Evolutionary conservation across 106 monocot species (phyloP), one percentile per base, ranked within the genome.

Genomic region (Vanilla planifolia): DNA sequence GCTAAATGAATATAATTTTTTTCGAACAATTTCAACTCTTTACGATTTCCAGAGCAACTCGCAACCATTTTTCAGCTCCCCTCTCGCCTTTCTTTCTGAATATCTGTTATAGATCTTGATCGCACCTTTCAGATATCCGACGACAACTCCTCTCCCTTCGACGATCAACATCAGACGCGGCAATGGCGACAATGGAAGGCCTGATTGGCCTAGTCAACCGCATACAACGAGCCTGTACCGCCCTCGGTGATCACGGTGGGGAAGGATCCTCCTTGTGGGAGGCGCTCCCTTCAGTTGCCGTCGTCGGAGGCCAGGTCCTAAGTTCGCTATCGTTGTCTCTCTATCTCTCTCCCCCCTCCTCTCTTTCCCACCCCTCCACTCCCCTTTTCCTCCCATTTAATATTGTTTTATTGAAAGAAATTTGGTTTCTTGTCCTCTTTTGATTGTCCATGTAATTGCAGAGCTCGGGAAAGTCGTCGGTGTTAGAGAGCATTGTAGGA

Each of bases 381-480:
- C 48, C 24, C 24, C 35, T 13, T 35, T 22, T 17, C 42, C 0
- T 13, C 39, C 19, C 11, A 6, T 44, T 21, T 2, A 44, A 39
- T 21, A 28, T 65, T 20, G 13, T n/a, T 36, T 6, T 16, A 9
- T 8, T 30, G 20, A 5, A 42, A 29, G n/a, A n/a, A n/a, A n/a
- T n/a, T 53, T 32, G 8, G 0, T 32, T 55, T 0, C 20, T 8
- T 59, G 27, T 14, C 14, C 20, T 51, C 44, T 68, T 9, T 25
- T 42, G 41, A 13, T 16, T 70, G 11, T 2, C 26, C 16, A 19
- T 1, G 24, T 25, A n/a, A 13, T 44, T 25, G 21, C 60, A 88
- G 93, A 89, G 93, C 53, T 93, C 93, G 20, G 93, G 93, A 63
- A 93, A 93, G 64, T 88, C 85, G 33, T 93, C 93, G 24, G 93